These are phyloP conservation scores for Aspergillus baeticus DNA, from an alignment of 495 filamentous ascomycete species.

Conservation along the genomic window DNA sequence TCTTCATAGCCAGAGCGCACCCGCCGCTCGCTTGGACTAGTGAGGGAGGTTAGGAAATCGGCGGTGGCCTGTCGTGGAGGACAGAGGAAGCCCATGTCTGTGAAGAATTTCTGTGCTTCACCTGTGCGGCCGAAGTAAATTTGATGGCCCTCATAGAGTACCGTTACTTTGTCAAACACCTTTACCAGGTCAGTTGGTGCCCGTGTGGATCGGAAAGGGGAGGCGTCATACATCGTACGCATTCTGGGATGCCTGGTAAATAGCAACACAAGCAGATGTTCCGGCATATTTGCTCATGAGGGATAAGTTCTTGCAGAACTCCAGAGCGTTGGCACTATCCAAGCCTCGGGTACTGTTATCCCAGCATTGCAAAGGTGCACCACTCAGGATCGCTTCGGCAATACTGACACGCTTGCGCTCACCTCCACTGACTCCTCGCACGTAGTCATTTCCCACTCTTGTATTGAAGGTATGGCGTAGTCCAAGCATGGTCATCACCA, in stretches of 20 bases:
- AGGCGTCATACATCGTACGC: conserved; percentile 52
- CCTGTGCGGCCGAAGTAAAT: conserved; percentile 58
- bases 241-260: conserved; percentile 78
- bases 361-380: conserved; percentile 70
- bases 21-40: conserved; percentile 56
- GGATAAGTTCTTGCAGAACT: conserved; percentile 62
- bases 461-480: conserved; percentile 57
- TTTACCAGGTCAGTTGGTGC: not conserved
- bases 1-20: conserved; percentile 56
- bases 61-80: conserved; percentile 54
- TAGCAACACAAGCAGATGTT: conserved; percentile 65
- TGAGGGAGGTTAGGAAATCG: conserved; percentile 69
- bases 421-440: conserved; percentile 82
- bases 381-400: conserved; percentile 60
- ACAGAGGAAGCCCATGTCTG: conserved; percentile 52
- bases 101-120: conserved; percentile 55
- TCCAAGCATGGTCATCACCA: conserved; percentile 64
- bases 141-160: conserved; percentile 59
- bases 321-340: conserved; percentile 76
- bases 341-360: conserved; percentile 83
- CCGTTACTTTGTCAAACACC: conserved; percentile 53
- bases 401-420: conserved; percentile 63
- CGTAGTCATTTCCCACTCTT: conserved; percentile 70
- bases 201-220: too few species aligned
- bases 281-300: conserved; percentile 66